Percentiles rank a stretch among this genome's conserved stretches.
Evolutionary conservation across 495 filamentous ascomycete genomes (phyloP).

Genomic region (Cudoniella acicularis): DNA sequence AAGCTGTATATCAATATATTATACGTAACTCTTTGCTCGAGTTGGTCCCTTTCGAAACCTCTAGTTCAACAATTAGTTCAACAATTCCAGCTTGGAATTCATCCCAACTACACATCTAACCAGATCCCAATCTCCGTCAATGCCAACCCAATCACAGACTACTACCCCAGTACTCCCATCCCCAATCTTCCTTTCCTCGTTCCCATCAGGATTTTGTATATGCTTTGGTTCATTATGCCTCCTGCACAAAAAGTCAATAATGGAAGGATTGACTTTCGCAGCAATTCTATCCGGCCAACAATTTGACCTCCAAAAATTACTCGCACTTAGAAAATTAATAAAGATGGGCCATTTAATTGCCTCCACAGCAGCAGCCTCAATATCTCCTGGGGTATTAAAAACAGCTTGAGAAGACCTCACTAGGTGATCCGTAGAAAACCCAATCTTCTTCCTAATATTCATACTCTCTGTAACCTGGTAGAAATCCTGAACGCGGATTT

Average conservation of each 20-base stretch:
- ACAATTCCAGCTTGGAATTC: constrained; percentile 71
- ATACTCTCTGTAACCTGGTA: constrained; percentile 78
- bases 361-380: constrained; percentile 16
- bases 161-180: constrained; percentile 89
- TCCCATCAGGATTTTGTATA: too few species aligned
- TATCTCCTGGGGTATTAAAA: constrained; percentile 28
- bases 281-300: constrained; percentile 96
- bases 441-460: constrained; percentile 79
- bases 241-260: constrained; percentile 72
- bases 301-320: constrained; percentile 86
- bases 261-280: constrained; percentile 87
- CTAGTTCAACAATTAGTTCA: constrained; percentile 20
- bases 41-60: not conserved
- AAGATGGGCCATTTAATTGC: constrained; percentile 59
- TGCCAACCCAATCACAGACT: constrained; percentile 90
- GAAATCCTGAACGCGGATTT: constrained; percentile 89
- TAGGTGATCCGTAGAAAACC: constrained; percentile 67
- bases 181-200: constrained; percentile 44
- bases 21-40: not conserved
- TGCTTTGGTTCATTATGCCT: constrained; percentile 48
- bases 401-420: constrained; percentile 58
- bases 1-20: constrained; percentile 9
- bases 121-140: constrained; percentile 89
- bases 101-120: constrained; percentile 85
- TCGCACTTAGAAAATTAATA: constrained; percentile 85